phyloP scores from a whole-genome alignment of 768 basidiomycete genomes.

The Clavaria fumosa region DNA sequence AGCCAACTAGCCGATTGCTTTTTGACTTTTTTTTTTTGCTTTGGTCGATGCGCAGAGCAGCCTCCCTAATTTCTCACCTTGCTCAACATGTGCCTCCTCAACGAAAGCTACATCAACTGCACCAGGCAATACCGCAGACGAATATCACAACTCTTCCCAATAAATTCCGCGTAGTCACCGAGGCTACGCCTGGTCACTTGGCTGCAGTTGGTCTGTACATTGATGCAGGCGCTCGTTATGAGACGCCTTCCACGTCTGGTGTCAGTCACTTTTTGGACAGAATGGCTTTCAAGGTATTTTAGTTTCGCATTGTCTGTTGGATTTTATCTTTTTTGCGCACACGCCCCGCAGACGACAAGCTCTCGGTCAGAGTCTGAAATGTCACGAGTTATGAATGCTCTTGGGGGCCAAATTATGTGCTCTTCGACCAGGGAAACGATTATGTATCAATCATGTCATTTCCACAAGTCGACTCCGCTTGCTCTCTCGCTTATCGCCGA shows the following conservation, averaged over 20 bases:
- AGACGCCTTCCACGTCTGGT: conserved; percentile 55
- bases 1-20: no score
- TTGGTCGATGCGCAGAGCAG: no score
- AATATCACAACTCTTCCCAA: conserved; percentile 80
- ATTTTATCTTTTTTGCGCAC: background rate
- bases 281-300: conserved; percentile 86
- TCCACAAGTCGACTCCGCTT: conserved; percentile 63
- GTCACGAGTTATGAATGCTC: conserved; percentile 60
- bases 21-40: no score
- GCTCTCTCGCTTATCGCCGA: conserved; percentile 85
- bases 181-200: conserved; percentile 85
- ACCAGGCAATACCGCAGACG: background rate
- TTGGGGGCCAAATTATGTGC: conserved; percentile 87
- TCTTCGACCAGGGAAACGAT: conserved; percentile 87
- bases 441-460: conserved; percentile 96
- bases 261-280: conserved; percentile 87
- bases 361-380: conserved; percentile 63
- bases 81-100: background rate
- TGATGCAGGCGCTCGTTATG: conserved; percentile 88
- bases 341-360: conserved; percentile 44
- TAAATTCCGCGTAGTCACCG: conserved; percentile 83
- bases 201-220: conserved; percentile 87
- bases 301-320: background rate
- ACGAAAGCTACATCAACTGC: conserved; percentile 4
- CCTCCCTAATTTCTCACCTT: background rate